Evolutionary conservation across 768 basidiomycete genomes (phyloP).

Genomic region (Phlebiopsis flavidoalba): DNA sequence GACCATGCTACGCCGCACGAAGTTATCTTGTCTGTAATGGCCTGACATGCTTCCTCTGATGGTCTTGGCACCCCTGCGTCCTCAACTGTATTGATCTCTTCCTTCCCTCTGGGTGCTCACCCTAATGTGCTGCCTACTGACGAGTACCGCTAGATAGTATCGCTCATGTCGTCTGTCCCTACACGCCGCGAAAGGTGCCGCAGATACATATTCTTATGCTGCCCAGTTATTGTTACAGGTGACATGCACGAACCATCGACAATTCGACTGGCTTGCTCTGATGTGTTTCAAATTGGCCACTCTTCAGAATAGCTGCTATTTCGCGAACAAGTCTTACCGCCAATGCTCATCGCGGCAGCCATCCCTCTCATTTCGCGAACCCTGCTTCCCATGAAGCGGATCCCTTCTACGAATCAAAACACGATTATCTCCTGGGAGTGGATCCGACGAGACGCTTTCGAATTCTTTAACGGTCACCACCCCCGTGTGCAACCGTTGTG

Average conservation of each 20-base stretch:
- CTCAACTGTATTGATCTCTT: not conserved
- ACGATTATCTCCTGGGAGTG: constrained; percentile 35
- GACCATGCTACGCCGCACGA: not conserved
- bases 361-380: constrained; percentile 43
- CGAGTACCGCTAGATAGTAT: constrained; percentile 41
- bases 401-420: constrained; percentile 37
- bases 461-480: constrained; percentile 45
- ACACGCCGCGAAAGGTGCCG: too few relatives aligned
- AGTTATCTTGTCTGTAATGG: not conserved
- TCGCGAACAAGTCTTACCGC: too few relatives aligned
- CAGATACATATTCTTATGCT: too few relatives aligned
- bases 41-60: not conserved
- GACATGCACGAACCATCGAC: too few relatives aligned
- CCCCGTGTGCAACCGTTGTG: constrained; percentile 43
- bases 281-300: too few relatives aligned
- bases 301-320: too few relatives aligned
- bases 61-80: not conserved
- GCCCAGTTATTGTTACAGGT: too few relatives aligned
- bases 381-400: constrained; percentile 40
- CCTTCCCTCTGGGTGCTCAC: not conserved
- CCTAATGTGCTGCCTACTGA: too few relatives aligned
- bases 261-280: too few relatives aligned
- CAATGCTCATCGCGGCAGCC: constrained; percentile 41
- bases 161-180: too few relatives aligned
- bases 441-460: constrained; percentile 42